phyloP scores from a whole-genome alignment of 129 eudicot species.

The Flaveria brownii region DNA sequence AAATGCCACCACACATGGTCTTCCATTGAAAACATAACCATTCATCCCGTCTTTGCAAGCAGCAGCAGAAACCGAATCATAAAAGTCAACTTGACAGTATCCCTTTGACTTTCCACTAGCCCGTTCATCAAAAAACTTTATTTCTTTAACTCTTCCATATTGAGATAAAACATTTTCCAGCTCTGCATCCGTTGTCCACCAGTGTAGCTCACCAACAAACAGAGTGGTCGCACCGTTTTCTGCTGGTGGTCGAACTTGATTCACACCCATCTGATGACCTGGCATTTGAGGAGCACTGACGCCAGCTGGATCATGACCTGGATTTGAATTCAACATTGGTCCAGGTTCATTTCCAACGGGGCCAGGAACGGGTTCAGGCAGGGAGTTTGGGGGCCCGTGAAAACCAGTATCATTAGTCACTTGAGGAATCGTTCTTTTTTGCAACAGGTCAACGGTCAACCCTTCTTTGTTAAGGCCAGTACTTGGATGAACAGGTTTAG shows the following conservation, averaged over 20 bases:
- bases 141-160: no score
- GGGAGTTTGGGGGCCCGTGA: constrained; percentile 57
- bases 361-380: constrained; percentile 35
- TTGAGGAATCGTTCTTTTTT: constrained; percentile 46
- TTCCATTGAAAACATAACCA: constrained; percentile 32
- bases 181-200: no score
- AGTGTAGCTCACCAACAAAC: no score
- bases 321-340: constrained; percentile 41
- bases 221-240: no score
- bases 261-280: no score
- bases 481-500: constrained; percentile 49
- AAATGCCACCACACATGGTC: constrained; percentile 92
- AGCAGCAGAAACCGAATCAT: no score
- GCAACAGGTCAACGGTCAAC: constrained; percentile 47
- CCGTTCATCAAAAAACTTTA: no score
- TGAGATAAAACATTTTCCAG: no score
- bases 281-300: background rate
- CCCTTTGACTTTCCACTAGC: no score
- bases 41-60: no score
- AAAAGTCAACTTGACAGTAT: no score
- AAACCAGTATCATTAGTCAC: constrained; percentile 54
- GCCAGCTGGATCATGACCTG: constrained; percentile 45
- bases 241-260: no score
- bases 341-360: constrained; percentile 43
- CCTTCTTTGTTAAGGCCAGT: constrained; percentile 49